These are phyloP conservation scores for Calonectria pauciramosa DNA, from an alignment of 2,329 filamentous ascomycete species.

Conservation along the genomic window DNA sequence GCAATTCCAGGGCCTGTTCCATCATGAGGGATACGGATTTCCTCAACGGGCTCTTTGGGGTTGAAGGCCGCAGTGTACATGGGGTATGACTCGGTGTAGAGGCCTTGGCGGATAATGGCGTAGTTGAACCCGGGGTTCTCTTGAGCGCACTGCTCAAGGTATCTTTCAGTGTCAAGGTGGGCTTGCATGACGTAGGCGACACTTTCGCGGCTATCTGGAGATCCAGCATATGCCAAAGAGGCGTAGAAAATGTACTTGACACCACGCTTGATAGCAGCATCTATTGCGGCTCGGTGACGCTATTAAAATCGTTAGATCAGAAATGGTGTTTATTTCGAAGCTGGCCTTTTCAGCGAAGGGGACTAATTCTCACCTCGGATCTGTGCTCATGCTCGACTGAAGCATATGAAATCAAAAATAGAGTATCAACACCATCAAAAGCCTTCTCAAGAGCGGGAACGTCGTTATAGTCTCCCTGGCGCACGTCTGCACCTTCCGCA, in stretches of 20 bases:
- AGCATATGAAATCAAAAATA: not conserved
- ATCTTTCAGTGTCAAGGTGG: not conserved
- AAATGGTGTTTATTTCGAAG: not conserved
- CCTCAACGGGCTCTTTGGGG: not conserved
- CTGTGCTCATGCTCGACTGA: not conserved
- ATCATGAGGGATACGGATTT: not conserved
- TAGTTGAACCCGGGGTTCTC: not conserved
- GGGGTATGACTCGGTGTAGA: not conserved
- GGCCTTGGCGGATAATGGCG: not conserved
- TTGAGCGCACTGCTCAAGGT: not conserved
- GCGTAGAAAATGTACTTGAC: not conserved
- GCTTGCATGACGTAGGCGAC: not conserved
- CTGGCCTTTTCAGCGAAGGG: no score
- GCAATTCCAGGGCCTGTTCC: not conserved
- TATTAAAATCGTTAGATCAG: not conserved
- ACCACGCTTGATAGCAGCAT: not conserved
- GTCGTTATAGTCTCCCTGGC: not conserved
- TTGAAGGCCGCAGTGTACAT: not conserved
- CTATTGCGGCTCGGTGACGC: not conserved
- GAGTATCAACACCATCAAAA: not conserved
- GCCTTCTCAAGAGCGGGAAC: not conserved
- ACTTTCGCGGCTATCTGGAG: not conserved
- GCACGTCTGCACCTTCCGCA: not conserved
- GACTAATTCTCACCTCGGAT: not conserved
- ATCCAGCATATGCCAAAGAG: not conserved